A percentile compares a stretch with the other conserved stretches of the same genome.
Evolutionary conservation across 2,329 filamentous ascomycete genomes (phyloP).

Genomic region (Ophiosphaerella herpotricha): DNA sequence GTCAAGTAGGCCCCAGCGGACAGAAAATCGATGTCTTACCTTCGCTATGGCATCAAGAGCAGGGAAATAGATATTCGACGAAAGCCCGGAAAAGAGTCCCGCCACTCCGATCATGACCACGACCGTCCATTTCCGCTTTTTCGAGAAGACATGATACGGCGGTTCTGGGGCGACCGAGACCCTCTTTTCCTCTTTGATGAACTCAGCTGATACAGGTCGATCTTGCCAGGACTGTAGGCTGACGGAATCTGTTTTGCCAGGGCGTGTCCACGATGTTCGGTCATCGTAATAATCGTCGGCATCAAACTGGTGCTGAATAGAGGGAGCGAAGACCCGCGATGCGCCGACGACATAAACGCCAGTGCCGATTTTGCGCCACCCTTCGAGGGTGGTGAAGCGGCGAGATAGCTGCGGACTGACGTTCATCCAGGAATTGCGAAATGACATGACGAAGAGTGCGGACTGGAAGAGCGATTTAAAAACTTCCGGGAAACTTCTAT

Average conservation of each 20-base stretch:
- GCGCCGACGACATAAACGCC: constrained; percentile 14
- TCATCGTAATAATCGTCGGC: constrained; percentile 6
- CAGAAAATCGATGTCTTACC: constrained; percentile 2
- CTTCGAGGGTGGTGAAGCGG: constrained; percentile 24
- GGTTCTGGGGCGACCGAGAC: background rate
- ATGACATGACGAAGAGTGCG: no score
- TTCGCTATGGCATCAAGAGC: constrained; percentile 39
- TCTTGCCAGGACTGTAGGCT: no score
- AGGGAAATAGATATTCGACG: constrained; percentile 55
- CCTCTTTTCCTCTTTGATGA: no score
- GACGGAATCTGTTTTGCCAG: background rate
- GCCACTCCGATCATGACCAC: constrained; percentile 39
- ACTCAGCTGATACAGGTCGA: no score
- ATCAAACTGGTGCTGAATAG: constrained; percentile 13
- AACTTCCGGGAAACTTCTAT: no score
- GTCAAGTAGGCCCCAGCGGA: no score
- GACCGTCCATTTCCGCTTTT: constrained; percentile 12
- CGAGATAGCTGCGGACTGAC: background rate
- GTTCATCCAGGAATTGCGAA: no score
- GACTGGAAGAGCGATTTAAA: no score
- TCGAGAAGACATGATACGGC: constrained; percentile 14
- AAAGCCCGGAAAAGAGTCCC: constrained; percentile 52
- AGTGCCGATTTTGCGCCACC: constrained; percentile 15
- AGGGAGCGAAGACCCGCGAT: constrained; percentile 5
- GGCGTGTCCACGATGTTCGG: background rate